Evolutionary conservation across 2,329 filamentous ascomycete genomes (phyloP), one percentile per base, ranked within the genome.

Genomic region (Ustilaginoidea virens): DNA sequence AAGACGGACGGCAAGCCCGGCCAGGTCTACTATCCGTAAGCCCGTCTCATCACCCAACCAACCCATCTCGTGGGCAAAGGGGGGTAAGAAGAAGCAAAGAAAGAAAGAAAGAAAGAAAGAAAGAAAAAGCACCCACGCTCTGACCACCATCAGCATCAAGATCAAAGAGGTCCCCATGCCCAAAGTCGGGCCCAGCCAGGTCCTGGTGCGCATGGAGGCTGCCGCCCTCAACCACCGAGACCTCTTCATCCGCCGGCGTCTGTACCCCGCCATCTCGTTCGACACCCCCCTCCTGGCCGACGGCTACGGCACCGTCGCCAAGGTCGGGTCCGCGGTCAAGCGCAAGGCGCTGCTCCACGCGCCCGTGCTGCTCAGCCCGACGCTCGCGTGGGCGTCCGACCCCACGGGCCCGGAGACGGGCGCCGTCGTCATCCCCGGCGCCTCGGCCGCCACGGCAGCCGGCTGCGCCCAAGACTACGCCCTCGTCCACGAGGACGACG

Each of bases 151-250:
- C 3, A 75, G 69, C 8, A 60, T 79, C 25, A 53, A 67, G 39
- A 48, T 80, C 30, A 71, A 70, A 36, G 58, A 72, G 19, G 55
- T 77, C 11, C 65, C 75, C 32, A 62, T 65, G 37, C 78, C 78
- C 16, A 61, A 58, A 2, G 77, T 77, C 0, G 66, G 69, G 16
- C 66, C 69, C 11, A 62, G 62, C 36, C 67, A 94, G 50, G 61
- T 93, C 39, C 62, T 92, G 5, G 60, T 96, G 36, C 73, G 71
- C 44, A 61, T 96, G 46, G 67, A 69, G 20, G 80, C 85, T 29
- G 80, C 77, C 1, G 79, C 87, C 10, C 73, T 96, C 28, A 96
- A 96, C 61, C 90, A 96, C 60, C 80, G 86, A 43, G 90, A 96
- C 53, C 72, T 92, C 41, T 96, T 94, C 60, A 80, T 92, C 54